Conservation (phyloP, 2,329 filamentous ascomycete genomes). For the Talaromyces sp. region DNA sequence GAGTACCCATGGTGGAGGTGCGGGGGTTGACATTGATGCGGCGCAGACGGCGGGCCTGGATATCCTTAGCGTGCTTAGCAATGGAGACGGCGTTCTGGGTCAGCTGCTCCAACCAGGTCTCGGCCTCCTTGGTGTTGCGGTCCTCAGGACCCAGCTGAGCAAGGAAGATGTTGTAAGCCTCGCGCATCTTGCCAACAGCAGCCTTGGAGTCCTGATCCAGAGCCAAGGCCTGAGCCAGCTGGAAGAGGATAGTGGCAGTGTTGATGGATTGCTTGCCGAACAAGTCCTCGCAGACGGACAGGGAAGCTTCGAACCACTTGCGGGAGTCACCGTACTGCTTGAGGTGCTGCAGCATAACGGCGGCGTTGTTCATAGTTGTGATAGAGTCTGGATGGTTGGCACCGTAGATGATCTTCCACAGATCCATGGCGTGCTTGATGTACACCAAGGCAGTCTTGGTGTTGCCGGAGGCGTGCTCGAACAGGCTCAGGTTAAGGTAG, state of each 20-base stretch:
- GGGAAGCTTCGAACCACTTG: conserved; percentile 93
- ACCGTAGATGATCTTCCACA: conserved; percentile 98
- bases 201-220: conserved; percentile 94
- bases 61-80: conserved; percentile 88
- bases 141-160: conserved; percentile 83
- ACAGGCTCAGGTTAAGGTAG: conserved; percentile 93
- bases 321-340: conserved; percentile 95
- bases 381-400: conserved; percentile 94
- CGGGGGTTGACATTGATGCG: conserved; percentile 70
- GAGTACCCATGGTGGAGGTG: conserved; percentile 57
- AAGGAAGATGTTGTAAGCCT: conserved; percentile 95
- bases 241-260: conserved; percentile 92
- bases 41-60: conserved; percentile 73
- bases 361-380: conserved; percentile 97
- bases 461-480: conserved; percentile 89
- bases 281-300: conserved; percentile 83
- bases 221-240: conserved; percentile 91
- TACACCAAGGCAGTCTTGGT: conserved; percentile 85
- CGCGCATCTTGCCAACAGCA: conserved; percentile 90
- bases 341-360: conserved; percentile 95
- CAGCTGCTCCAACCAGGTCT: conserved; percentile 93
- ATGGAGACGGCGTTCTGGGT: conserved; percentile 94
- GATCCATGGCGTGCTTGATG: conserved; percentile 85
- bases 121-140: conserved; percentile 97
- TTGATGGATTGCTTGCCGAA: conserved; percentile 90